Conservation (phyloP, 805 yeast species). For the Citeromyces matritensis region DNA sequence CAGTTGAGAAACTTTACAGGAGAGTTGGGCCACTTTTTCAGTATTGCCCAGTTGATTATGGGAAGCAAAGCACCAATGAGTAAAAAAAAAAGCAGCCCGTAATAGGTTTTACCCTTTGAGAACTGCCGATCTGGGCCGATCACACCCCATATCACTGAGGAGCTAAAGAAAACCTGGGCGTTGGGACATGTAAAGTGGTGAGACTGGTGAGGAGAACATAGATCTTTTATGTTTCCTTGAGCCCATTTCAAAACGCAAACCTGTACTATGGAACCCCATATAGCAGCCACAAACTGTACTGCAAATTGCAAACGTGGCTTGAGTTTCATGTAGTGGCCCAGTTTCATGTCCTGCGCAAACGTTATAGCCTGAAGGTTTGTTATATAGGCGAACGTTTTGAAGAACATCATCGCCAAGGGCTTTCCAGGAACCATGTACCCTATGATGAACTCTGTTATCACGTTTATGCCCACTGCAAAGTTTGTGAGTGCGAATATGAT, state of each 20-base stretch:
- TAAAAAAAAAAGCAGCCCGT: conserved; percentile 42
- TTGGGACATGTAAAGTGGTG: conserved; percentile 32
- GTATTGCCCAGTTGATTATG: conserved; percentile 19
- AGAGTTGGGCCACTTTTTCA: conserved; percentile 21
- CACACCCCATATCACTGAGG: conserved; percentile 52
- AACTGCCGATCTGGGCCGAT: conserved; percentile 52
- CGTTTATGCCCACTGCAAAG: conserved; percentile 41
- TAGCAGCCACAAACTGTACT: conserved; percentile 28
- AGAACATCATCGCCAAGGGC: conserved; percentile 46
- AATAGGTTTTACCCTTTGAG: conserved; percentile 29
- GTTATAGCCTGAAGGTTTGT: conserved; percentile 41
- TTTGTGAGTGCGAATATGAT: conserved; percentile 51
- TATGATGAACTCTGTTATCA: conserved; percentile 45
- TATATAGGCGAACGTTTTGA: conserved; percentile 44
- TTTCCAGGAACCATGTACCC: conserved; percentile 53
- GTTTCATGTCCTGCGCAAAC: conserved; percentile 39
- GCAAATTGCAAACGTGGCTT: conserved; percentile 47
- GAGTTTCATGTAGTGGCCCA: conserved; percentile 50
- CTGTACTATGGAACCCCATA: conserved; percentile 27
- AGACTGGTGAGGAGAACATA: conserved; percentile 26
- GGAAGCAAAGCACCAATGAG: conserved; percentile 37
- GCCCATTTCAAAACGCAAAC: conserved; percentile 26
- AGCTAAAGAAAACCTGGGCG: conserved; percentile 29
- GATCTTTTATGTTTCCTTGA: conserved; percentile 16
- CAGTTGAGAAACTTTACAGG: conserved; percentile 36